phyloP scores from a whole-genome alignment of 768 basidiomycete species.

The Leccinellum albellum region DNA sequence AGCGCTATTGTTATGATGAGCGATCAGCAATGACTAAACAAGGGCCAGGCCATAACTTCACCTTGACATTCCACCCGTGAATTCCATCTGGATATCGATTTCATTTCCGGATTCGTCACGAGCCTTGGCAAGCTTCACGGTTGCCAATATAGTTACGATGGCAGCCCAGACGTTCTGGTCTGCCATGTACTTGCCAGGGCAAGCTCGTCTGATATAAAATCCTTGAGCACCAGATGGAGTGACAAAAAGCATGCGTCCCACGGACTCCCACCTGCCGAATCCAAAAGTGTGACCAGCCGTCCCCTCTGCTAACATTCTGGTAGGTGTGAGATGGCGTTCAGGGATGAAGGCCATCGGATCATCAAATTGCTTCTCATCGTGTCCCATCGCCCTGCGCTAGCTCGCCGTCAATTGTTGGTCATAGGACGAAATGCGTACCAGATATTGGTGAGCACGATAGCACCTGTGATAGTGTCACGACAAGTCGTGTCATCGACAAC shows the following conservation, averaged over 20 bases:
- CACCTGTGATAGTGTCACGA: slow-evolving; percentile 8
- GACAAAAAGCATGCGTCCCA: not conserved
- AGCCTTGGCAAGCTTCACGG: slow-evolving; percentile 24
- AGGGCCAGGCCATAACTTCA: not conserved
- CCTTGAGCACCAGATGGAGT: not conserved
- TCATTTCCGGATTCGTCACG: slow-evolving; percentile 29
- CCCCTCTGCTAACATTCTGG: slow-evolving; percentile 11
- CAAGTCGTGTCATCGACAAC: not conserved
- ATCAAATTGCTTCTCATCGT: slow-evolving; percentile 48
- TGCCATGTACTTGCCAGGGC: slow-evolving; percentile 34
- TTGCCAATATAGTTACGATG: slow-evolving; percentile 30
- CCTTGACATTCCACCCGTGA: slow-evolving; percentile 20
- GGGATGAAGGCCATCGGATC: slow-evolving; percentile 55
- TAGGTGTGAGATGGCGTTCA: slow-evolving; percentile 45
- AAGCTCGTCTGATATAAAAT: slow-evolving; percentile 22
- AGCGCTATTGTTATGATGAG: slow-evolving; percentile 4
- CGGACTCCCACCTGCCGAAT: slow-evolving; percentile 31
- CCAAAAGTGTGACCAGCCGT: slow-evolving; percentile 7
- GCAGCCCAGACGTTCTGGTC: slow-evolving; percentile 32
- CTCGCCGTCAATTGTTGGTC: not conserved
- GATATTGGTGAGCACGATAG: slow-evolving; percentile 21
- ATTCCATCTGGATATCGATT: slow-evolving; percentile 22
- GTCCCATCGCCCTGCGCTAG: slow-evolving; percentile 40
- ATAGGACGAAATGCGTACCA: slow-evolving; percentile 15
- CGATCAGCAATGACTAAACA: not conserved